phyloP scores from a whole-genome alignment of 768 basidiomycete genomes.

The Mycena pura region DNA sequence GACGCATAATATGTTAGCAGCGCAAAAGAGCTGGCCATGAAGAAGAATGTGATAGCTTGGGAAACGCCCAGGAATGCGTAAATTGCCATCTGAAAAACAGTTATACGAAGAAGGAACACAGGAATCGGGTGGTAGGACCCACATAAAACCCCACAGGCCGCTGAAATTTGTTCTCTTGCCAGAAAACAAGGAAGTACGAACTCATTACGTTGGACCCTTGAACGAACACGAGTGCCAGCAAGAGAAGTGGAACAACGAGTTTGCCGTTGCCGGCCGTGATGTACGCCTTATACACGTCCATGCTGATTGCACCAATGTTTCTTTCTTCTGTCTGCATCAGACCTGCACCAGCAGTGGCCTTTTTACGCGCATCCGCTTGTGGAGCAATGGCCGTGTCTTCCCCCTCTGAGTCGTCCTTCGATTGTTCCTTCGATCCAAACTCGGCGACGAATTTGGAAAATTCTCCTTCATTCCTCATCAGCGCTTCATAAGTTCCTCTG shows the following conservation, averaged over 20 bases:
- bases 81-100: slow-evolving; percentile 70
- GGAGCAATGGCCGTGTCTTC: slow-evolving; percentile 44
- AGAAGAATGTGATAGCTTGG: slow-evolving; percentile 72
- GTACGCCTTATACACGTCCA: slow-evolving; percentile 65
- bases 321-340: slow-evolving; percentile 89
- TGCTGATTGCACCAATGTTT: slow-evolving; percentile 73
- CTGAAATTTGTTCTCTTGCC: slow-evolving; percentile 77
- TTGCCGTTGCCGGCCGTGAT: slow-evolving; percentile 71
- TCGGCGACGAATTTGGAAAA: slow-evolving; percentile 80
- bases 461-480: slow-evolving; percentile 67
- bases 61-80: slow-evolving; percentile 77
- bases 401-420: slow-evolving; percentile 52
- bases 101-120: not conserved
- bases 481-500: slow-evolving; percentile 73
- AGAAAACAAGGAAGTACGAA: slow-evolving; percentile 86
- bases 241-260: slow-evolving; percentile 68
- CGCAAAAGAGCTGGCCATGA: slow-evolving; percentile 71
- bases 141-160: slow-evolving; percentile 75
- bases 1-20: slow-evolving; percentile 84
- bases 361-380: slow-evolving; percentile 41
- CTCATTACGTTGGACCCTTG: slow-evolving; percentile 63
- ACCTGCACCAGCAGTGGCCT: slow-evolving; percentile 49
- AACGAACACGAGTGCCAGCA: slow-evolving; percentile 64
- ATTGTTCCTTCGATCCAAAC: slow-evolving; percentile 75
- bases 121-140: slow-evolving; percentile 31